Base-by-base conservation (phyloP, 2,329 filamentous ascomycete species). In the Fusarium equiseti region DNA sequence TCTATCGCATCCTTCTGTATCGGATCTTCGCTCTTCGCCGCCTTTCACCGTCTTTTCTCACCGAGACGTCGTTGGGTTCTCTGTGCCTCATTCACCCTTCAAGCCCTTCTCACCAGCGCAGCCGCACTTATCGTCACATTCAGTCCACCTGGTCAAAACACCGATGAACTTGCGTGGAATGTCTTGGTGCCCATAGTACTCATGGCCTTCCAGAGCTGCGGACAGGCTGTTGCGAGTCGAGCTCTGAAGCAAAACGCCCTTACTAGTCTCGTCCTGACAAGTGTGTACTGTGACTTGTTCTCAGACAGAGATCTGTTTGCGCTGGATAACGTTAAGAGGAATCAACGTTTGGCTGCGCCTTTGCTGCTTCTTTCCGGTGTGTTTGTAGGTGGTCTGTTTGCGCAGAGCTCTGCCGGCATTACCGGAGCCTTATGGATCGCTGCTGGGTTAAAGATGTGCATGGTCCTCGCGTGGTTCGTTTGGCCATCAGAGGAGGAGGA, bases 281-380 rank as follows among this genome's bases (percentile, higher is more conserved):
- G 91, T 76, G 89, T 92, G 63, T 95, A 95, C 80, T 94, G 92
- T 76, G 93, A 95, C 77, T 77, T 95, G 22, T 93, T 93, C 72
- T 91, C 90, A 2, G 91, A 94, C 62, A 79, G 80, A 51, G 78
- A 84, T 32, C 73, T 88, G 10, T 85, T 88, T 35, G 59, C 77
- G 2, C 40, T 76, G 8, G 70, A 77, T 29, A 88, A 88, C 63
- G 77, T 78, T 8, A 82, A 87, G 76, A 77, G 86, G 44, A 87
- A 88, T 68, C 82, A 84, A 35, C 78, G 87, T 50, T 77, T 83
- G 0, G 83, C 79, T 0, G 87, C 86, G 2, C 86, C 86, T 11
- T 56, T 85, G 18, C 75, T 86, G 55, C 79, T 88, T 4, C 73
- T 89, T 3, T 22, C 80, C 1, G 87, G 87, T 0, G 86, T 86